Evolutionary conservation across 2,329 filamentous ascomycete species (phyloP).

Genomic region (Fusarium irregulare): DNA sequence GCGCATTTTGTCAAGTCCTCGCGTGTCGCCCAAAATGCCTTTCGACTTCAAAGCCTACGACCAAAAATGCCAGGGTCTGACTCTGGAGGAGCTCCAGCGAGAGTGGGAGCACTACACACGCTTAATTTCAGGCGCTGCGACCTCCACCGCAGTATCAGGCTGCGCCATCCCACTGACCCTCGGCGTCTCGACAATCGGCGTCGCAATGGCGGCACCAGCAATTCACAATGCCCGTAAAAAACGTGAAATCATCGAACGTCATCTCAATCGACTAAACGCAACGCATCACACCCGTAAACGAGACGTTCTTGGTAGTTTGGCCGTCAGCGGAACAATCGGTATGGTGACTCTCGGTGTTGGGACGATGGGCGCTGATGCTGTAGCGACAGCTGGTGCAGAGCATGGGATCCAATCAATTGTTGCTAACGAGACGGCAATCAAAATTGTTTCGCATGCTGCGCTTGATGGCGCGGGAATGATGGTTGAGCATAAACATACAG

Average conservation of each 20-base stretch:
- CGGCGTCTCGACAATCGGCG: slow-evolving; percentile 54
- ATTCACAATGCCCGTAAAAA: slow-evolving; percentile 58
- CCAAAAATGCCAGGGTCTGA: slow-evolving; percentile 52
- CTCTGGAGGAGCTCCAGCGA: slow-evolving; percentile 52
- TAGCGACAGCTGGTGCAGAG: slow-evolving; percentile 51
- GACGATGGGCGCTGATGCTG: slow-evolving; percentile 50
- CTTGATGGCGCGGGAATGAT: slow-evolving; percentile 52
- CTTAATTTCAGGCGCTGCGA: slow-evolving; percentile 54
- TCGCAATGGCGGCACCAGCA: slow-evolving; percentile 53
- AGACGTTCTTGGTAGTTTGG: slow-evolving; percentile 55
- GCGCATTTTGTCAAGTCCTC: accelerated
- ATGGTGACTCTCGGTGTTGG: slow-evolving; percentile 53
- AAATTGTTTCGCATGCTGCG: slow-evolving; percentile 51
- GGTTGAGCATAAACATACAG: slow-evolving; percentile 52
- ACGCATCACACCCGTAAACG: slow-evolving; percentile 55
- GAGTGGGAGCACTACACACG: slow-evolving; percentile 59
- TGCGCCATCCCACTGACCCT: slow-evolving; percentile 54
- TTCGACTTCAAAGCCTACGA: slow-evolving; percentile 57
- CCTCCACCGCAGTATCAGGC: slow-evolving; percentile 54
- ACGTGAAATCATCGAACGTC: slow-evolving; percentile 55
- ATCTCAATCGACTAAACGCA: slow-evolving; percentile 50
- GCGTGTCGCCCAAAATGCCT: slow-evolving; percentile 46
- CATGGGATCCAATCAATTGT: slow-evolving; percentile 48
- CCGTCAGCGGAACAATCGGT: slow-evolving; percentile 52
- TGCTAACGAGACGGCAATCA: slow-evolving; percentile 51